Evolutionary conservation across 768 basidiomycete genomes (phyloP), one percentile per base, ranked within the genome.

Genomic region (Boletus vinaceobasis): DNA sequence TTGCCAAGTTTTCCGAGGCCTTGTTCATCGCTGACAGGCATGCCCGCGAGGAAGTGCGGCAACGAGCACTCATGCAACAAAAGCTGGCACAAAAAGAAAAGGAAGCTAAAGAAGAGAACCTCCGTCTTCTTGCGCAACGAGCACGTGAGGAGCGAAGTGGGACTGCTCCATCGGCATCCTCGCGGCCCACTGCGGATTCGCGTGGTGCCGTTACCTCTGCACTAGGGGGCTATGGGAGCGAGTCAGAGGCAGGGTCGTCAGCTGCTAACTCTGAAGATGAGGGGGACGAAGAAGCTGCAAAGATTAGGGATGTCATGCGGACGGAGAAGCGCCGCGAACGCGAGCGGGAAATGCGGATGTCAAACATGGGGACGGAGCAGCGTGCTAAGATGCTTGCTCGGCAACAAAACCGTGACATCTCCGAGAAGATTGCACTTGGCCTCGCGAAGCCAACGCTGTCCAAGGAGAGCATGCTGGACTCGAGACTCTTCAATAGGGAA

Each of bases 41-140:
- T 73, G 95, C 97, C 2, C 90, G 97, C 57, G 96, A 99, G 67
- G 97, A 99, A 74, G 97, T 98, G 42, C 85, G 94, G 26, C 94
- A 98, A 69, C 88, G 97, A 50, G 78, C 95, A 4, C 82, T 97
- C 52, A 98, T 98, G 95, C 96, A 98, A 67, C 97, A 98, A 71
- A 93, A 96, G 67, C 79, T 99, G n/a, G 94, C 92, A 11, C 89
- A 97, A 72, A 99, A 99, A 75, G 93, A 98, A 78, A 98, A 98
- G 73, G 71, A 72, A 49, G 93, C 88, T 21, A 98, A 98, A 66
- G 97, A 99, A 73, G 97, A 99, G 73, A 92, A 92, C 67, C 79
- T 99, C 38, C 88, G 97, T 46, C 72, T 94, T 64, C 79, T 99
- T 39, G 97, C 97, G 13, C 95, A 98, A 67, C 89, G 94, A 43